Evolutionary conservation across 2,329 filamentous ascomycete genomes (phyloP), one percentile per base, ranked within the genome.

Genomic region (Colletotrichum sp.): DNA sequence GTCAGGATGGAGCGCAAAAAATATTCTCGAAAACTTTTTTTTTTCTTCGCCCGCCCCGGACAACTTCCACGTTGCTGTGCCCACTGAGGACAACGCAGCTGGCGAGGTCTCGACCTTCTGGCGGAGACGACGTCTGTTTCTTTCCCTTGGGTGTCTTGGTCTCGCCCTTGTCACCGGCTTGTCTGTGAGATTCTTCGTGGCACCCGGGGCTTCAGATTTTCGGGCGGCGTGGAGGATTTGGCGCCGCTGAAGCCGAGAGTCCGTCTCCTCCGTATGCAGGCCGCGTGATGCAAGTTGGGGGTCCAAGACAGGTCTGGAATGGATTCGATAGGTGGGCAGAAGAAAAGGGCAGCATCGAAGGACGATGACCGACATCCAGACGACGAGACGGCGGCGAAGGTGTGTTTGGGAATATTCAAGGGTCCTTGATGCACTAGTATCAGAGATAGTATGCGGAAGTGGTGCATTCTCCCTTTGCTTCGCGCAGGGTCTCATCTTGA

Each of bases 251-350:
- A 52, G n/a, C 73, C 63, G 73, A 76, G 34, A 64, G 70, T 62
- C 32, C 57, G 34, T 69, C 64, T 52, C 44, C 44, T 52, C 44
- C n/a, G n/a, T 21, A 52, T 21, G 44, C 12, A 52, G n/a, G 44
- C 44, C 44, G 44, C 44, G 44, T 63, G 64, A 64, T 34, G 63
- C 63, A 68, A 49, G 44, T 36, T 76, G 69, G 73, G 63, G 70
- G 39, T 69, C 70, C 73, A 72, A 72, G 69, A 72, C 69, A 72
- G 24, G 63, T n/a, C 18, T 63, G 73, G 63, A 64, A 69, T 68
- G 62, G 30, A n/a, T 39, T 55, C 30, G 55, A 55, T 36, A 30
- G 39, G n/a, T 13, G 71, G 34, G 63, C 52, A 67, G 70, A 30
- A 44, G 49, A 63, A 32, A 57, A 59, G 26, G 21, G 32, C 44